Percentiles rank a stretch among this genome's conserved stretches.
phyloP scores from a whole-genome alignment of 2,329 filamentous ascomycete genomes.

The Stagonosporopsis vannaccii region DNA sequence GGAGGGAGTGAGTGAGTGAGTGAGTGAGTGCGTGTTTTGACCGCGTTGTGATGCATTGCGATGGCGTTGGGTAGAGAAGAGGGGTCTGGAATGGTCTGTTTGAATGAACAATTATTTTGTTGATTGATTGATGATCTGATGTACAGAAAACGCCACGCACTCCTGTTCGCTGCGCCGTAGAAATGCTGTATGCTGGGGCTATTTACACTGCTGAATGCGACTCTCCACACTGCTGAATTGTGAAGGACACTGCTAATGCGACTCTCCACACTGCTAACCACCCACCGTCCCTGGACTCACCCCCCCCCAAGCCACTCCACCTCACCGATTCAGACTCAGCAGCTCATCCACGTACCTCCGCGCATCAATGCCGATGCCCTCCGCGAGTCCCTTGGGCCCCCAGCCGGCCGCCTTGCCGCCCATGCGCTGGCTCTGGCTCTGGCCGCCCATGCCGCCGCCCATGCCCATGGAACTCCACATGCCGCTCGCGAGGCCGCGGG shows the following conservation, averaged over 20 bases:
- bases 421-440: constrained; percentile 36
- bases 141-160: too few relatives aligned
- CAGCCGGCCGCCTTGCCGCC: constrained; percentile 55
- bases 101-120: neutral
- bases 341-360: constrained; percentile 76
- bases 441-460: constrained; percentile 27
- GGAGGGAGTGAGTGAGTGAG: neutral
- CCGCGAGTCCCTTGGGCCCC: constrained; percentile 68
- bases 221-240: too few relatives aligned
- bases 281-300: too few relatives aligned
- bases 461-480: constrained; percentile 43
- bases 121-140: neutral
- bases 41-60: constrained; percentile 25
- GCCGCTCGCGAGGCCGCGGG: constrained; percentile 39
- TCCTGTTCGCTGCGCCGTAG: too few relatives aligned
- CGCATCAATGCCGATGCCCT: constrained; percentile 80
- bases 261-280: too few relatives aligned
- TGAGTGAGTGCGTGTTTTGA: neutral
- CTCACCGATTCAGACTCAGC: constrained; percentile 65
- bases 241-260: too few relatives aligned
- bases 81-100: too few relatives aligned
- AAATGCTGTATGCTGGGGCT: too few relatives aligned
- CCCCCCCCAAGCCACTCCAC: neutral
- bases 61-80: constrained; percentile 19
- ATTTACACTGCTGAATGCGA: too few relatives aligned